Base-by-base conservation (phyloP, 2,329 filamentous ascomycete species). In the Escovopsis sp. region DNA sequence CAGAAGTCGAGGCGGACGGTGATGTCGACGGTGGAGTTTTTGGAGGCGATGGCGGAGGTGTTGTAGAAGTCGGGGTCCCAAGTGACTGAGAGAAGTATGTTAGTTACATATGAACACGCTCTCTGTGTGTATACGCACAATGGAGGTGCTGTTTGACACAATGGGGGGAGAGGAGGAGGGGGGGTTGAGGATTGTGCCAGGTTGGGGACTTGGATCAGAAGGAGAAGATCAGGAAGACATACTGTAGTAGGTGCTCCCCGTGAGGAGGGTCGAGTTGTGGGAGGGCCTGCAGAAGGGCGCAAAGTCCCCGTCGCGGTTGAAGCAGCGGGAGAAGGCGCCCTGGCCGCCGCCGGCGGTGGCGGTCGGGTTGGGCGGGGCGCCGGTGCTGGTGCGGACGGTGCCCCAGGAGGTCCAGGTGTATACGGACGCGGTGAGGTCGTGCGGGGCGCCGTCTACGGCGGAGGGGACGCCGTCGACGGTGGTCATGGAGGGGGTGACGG, bases 21-120 rank as follows among this genome's bases (percentile, higher is more conserved):
- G 35, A 59, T 45, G 18, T 51, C 49, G 36, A 48, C 40, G 23
- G 53, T 52, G 19, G 45, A 35, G 43, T 56, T 57, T 41, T 40
- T 43, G 41, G 39, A 42, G 31, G 55, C 58, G 17, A 54, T 55
- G 44, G 61, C 58, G 37, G 56, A 52, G 33, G 54, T 48, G 45
- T 57, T 56, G 55, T 69, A 72, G 52, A 57, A 66, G 34, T 60
- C 53, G 17, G 68, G 56, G 43, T 75, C 68, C 69, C 70, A 74
- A 19, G 66, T 71, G 36, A 74, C 70, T 73, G 32, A 7, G 4
- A 19, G 15, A 21, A 4, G n/a, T 5, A 27, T 6, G 40, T 42
- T 29, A 43, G 39, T n/a, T n/a, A n/a, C n/a, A n/a, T n/a, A n/a
- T n/a, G n/a, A n/a, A n/a, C n/a, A n/a, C n/a, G n/a, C n/a, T n/a